Evolutionary conservation across 176 grass and related monocot species (phyloP), one percentile per base, ranked within the genome.

Genomic region (Aegilops tauschii): DNA sequence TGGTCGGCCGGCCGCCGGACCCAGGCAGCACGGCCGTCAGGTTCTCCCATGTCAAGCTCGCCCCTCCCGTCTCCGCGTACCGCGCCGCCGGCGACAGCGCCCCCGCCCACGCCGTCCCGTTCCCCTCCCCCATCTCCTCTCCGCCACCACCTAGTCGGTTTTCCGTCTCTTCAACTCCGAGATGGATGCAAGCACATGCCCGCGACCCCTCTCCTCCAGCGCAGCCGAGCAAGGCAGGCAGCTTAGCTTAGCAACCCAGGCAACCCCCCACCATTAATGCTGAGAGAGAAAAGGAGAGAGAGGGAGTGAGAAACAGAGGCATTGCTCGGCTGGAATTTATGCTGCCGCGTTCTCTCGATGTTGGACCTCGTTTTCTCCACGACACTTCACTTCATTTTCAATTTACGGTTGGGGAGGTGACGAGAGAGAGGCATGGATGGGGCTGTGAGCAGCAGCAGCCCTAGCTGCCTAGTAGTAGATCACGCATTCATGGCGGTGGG

Each of bases 1-100:
- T 95, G 27, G 89, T 87, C 1, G 82, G 52, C 44, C 89, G 89
- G 5, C 90, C 90, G 75, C 96, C 92, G 47, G 87, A 82, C 5
- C 86, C 95, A 0, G 97, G 92, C 65, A 99, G 84, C 83, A 91
- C 92, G 31, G 94, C 97, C 50, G 92, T 96, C 3, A 99, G 97
- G 84, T 96, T 95, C 92, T 99, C 94, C 97, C 97, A 99, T 54
- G 93, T 95, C 49, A 99, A 84, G 90, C 95, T 94, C 32, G 97
- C 87, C 0, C 90, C 94, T 35, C 83, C 89, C 1, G 90, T 44
- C 75, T 81, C 81, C 1, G 81, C 82, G 50, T 86, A 87, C 14
- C 81, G 67, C 39, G 84, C 77, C 49, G 87, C 84, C 86, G 84
- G 66, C 67, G 90, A 91, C 70, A 88, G 82, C 9, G 90, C 86